phyloP scores from a whole-genome alignment of 2,329 filamentous ascomycete genomes.

The Xylariales sp. region DNA sequence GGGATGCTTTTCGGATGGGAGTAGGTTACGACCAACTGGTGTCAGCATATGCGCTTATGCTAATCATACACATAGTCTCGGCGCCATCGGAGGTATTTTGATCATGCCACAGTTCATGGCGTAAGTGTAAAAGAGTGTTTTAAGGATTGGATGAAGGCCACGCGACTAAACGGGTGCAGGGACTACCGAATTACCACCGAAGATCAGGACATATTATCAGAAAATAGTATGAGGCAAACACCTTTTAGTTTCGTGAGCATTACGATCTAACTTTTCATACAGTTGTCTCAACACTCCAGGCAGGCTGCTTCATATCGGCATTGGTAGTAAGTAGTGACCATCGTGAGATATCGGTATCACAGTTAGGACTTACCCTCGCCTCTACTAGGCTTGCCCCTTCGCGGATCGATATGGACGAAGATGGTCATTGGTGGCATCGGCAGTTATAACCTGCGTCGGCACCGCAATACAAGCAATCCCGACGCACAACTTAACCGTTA shows the following conservation, averaged over 20 bases:
- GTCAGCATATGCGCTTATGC: not conserved
- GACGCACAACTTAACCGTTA: conserved; percentile 53
- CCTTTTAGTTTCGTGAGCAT: too few species aligned
- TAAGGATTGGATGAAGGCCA: too few species aligned
- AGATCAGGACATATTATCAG: conserved; percentile 40
- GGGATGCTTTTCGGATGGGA: conserved; percentile 50
- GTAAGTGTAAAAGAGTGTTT: conserved; percentile 29
- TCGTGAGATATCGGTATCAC: conserved; percentile 21
- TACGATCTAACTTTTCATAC: conserved; percentile 4
- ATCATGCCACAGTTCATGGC: conserved; percentile 53
- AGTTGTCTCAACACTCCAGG: conserved; percentile 66
- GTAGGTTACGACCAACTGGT: too few species aligned
- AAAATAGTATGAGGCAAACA: conserved; percentile 42
- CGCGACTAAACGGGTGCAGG: conserved; percentile 21
- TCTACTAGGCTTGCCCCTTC: conserved; percentile 2
- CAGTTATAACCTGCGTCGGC: conserved; percentile 54
- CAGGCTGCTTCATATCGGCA: conserved; percentile 62
- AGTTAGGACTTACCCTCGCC: conserved; percentile 33
- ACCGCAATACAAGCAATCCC: conserved; percentile 61
- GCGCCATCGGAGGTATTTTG: conserved; percentile 64
- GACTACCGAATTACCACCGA: conserved; percentile 40
- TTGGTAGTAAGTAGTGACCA: conserved; percentile 32
- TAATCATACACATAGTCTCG: conserved; percentile 49
- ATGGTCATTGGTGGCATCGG: conserved; percentile 48
- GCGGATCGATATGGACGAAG: conserved; percentile 54